Evolutionary conservation across 1,139 yeast species (phyloP), one percentile per base, ranked within the genome.

Genomic region (Taphrina flavorubra): DNA sequence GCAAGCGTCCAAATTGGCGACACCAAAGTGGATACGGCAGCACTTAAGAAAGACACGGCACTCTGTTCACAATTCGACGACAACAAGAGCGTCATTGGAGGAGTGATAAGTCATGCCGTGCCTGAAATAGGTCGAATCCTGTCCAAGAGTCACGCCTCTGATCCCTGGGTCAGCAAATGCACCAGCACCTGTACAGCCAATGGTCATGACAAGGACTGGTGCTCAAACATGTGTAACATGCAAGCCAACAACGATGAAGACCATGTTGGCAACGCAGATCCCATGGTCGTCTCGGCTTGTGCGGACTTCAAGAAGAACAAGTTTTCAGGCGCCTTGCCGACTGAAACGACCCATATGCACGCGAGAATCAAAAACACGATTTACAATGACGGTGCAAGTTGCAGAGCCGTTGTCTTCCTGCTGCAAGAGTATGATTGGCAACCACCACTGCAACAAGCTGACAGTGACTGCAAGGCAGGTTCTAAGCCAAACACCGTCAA

Each of bases 391-490:
- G 53, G 53, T 5, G n/a, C 10, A 4, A 49, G 2, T 18, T 49
- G 53, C n/a, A 49, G 36, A 25, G 53, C 53, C n/a, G 53, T 49
- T 2, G 7, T 49, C 16, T 49, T 20, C 36, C 36, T 49, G 10
- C 16, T 49, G 53, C 53, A 49, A 25, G 53, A 49, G 1, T 49
- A 49, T 49, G 53, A 49, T 34, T 49, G 53, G 53, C 53, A 49
- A n/a, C 10, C 10, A 49, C 53, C 53, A 11, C 10, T 49, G 8
- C 53, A 49, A 20, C 53, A 49, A 49, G 53, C 53, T n/a, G 53
- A 49, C n/a, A 49, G 53, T 4, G 53, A 20, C n/a, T 49, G 53
- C n/a, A 18, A 18, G 3, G 36, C 36, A 49, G 36, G 36, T 0
- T 20, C 53, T 0, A 49, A 49, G n/a, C 53, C 53, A 10, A 49